Conservation (phyloP, 129 eudicot genomes). For the Ambrosia trifida region DNA sequence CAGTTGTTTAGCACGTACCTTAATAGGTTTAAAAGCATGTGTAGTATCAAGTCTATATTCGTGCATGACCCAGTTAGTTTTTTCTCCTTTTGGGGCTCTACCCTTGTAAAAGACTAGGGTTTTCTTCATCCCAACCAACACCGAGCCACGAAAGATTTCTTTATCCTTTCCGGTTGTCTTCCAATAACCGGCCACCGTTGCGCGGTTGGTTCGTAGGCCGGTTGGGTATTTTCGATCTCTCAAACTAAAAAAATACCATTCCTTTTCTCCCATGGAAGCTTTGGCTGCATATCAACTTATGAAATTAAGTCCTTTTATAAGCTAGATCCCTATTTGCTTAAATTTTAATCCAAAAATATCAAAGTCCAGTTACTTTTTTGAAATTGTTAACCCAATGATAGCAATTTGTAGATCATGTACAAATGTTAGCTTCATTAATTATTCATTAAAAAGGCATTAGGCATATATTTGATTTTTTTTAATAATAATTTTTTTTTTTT, state of each 20-base stretch:
- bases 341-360: not conserved
- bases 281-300: constrained; percentile 52
- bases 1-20: constrained; percentile 44
- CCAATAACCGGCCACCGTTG: constrained; percentile 96
- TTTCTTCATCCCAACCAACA: constrained; percentile 91
- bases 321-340: not conserved
- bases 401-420: not conserved
- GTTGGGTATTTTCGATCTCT: constrained; percentile 91
- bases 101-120: constrained; percentile 91
- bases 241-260: constrained; percentile 93
- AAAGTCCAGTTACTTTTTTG: not conserved
- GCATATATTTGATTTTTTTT: too few relatives aligned
- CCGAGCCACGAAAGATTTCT: constrained; percentile 70
- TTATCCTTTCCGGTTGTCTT: constrained; percentile 96
- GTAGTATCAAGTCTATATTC: constrained; percentile 79
- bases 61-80: constrained; percentile 98
- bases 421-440: not conserved
- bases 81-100: constrained; percentile 95
- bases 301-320: not conserved
- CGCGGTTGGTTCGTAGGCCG: constrained; percentile 87
- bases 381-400: not conserved
- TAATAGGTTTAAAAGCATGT: constrained; percentile 57
- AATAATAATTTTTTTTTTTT: too few relatives aligned
- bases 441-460: too few relatives aligned
- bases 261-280: constrained; percentile 98